phyloP scores from a whole-genome alignment of 768 basidiomycete genomes.

The Roridomyces roridus region DNA sequence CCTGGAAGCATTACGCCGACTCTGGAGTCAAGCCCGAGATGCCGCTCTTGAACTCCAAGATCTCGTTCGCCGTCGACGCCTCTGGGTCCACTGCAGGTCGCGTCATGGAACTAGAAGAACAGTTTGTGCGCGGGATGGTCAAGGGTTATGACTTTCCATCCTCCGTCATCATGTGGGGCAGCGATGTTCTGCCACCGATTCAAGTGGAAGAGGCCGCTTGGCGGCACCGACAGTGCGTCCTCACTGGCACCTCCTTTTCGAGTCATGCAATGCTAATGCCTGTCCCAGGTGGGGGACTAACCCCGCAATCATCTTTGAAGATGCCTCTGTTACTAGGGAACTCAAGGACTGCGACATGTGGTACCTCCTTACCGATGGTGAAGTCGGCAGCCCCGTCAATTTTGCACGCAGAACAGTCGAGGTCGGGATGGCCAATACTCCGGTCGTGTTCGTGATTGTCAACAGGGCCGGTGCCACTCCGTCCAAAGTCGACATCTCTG shows the following conservation, averaged over 20 bases:
- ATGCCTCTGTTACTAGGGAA: conserved; percentile 5
- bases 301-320: conserved; percentile 15
- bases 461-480: conserved; percentile 9
- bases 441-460: conserved; percentile 22
- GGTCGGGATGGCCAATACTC: conserved; percentile 24
- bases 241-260: not conserved
- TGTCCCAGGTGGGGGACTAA: conserved; percentile 18
- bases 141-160: not conserved
- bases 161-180: conserved; percentile 24
- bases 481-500: conserved; percentile 9
- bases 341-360: conserved; percentile 24
- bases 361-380: conserved; percentile 21
- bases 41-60: conserved; percentile 13
- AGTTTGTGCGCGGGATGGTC: conserved; percentile 19
- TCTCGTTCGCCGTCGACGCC: conserved; percentile 18
- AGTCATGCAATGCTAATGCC: not conserved
- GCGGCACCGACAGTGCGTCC: conserved; percentile 17
- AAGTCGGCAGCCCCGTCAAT: conserved; percentile 13
- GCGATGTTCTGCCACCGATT: not conserved
- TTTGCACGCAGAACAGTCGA: conserved; percentile 21
- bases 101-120: conserved; percentile 17
- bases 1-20: conserved; percentile 9
- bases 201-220: not conserved
- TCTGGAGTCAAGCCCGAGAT: conserved; percentile 17
- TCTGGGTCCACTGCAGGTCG: conserved; percentile 17